Evolutionary conservation across 2,329 filamentous ascomycete genomes (phyloP), one percentile per base, ranked within the genome.

Genomic region (Cyphellophora europaea): DNA sequence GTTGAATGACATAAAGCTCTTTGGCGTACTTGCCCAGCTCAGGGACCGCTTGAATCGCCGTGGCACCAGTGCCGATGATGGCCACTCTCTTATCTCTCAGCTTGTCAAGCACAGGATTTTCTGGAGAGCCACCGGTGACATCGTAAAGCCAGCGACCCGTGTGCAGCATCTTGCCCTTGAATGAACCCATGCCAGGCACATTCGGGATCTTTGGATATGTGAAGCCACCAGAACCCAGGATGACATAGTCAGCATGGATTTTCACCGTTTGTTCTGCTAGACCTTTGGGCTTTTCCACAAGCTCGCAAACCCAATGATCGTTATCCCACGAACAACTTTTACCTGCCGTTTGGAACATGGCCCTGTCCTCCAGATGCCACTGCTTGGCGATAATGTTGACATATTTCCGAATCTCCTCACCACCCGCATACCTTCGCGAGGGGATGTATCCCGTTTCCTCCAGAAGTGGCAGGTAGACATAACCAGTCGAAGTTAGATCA

Each of bases 121-220:
- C 35, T 15, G 27, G 27, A 19, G 31, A 13, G 5, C 59, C 64
- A 2, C 62, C 65, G 2, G 62, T 63, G 38, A 55, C 41, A 2
- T 46, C 40, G 35, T 64, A 67, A 36, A 64, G 53, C 55, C 53
- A 55, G 5, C 33, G 37, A 3, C 46, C 44, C 3, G 49, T 48
- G 36, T 55, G 53, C 5, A 49, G 35, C 6, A 44, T 32, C 10
- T 52, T 40, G 4, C 51, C 51, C 16, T 48, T 40, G 36, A 55
- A 55, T 2, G 29, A 19, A 3, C 42, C 17, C 11, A 55, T 27
- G 3, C 51, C 51, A 2, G 23, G 25, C 14, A 54, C 42, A 3
- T 41, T 14, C 32, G 56, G 25, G 55, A 58, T 34, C 44, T 57
- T 54, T 0, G 72, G 73, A 16, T 63, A 53, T 44, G 77, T 76